Base-by-base conservation (phyloP, 2,329 filamentous ascomycete genomes). In the Nothomitra cinnamomea region DNA sequence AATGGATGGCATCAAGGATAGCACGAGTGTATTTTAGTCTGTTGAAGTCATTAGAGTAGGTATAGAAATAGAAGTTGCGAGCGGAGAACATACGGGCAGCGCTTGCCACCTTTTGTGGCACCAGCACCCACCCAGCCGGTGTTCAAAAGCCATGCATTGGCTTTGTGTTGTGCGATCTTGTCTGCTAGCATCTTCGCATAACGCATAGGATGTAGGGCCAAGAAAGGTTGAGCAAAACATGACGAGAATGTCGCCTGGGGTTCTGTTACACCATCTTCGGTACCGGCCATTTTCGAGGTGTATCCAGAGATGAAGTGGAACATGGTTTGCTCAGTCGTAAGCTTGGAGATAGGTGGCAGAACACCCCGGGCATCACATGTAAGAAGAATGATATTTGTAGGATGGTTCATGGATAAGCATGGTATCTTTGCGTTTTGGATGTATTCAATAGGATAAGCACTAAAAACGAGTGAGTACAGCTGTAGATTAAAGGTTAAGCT, bases 271-370 rank as follows among this genome's bases (percentile, higher is more conserved):
- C 92, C 92, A 60, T 95, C 87, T 74, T 98, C 92, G 35, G 92
- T 98, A 65, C 92, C 92, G 60, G 92, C 92, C 92, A 98, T 98
- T 83, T 98, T 98, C 67, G 90, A 96, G 59, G 92, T 98, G 79
- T 98, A 98, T 63, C 92, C 92, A 17, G 87, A 94, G 72, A 98
- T 98, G 82, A 98, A 98, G 79, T 98, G 92, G 83, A 96, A 98
- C 90, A 98, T 96, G 70, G 88, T 95, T 75, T 96, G 92, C 64
- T 87, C 81, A 59, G 84, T 80, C 76, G 85, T 82, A 67, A 98
- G 84, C 78, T 96, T 96, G 64, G 88, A 95, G 72, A 98, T 96
- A 50, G 92, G 92, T 55, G 92, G 92, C 54, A 98, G 82, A 51
- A 98, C 92, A 75, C 92, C 92, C 61, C 92, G 87, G 56, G 92